Evolutionary conservation across 208 protist species (phyloP).

Genomic region (Herpetomonas muscarum): DNA sequence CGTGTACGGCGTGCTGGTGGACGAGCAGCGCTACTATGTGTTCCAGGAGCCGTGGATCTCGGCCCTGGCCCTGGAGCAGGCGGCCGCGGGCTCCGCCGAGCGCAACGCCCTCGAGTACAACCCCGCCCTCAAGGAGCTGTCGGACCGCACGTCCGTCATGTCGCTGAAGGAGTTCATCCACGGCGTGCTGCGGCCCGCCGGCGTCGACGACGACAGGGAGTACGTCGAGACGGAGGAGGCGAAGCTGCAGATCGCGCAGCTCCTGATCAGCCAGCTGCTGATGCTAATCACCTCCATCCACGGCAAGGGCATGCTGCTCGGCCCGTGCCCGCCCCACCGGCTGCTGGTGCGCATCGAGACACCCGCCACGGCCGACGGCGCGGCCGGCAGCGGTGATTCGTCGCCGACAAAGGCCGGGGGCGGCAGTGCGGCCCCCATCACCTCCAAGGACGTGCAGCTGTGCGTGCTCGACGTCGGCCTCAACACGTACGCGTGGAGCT

Average conservation of each 20-base stretch:
- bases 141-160: conserved; percentile 42
- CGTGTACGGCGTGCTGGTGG: conserved; percentile 69
- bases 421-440: conserved; percentile 8
- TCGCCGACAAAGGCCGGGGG: conserved; percentile 12
- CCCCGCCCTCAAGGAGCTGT: conserved; percentile 38
- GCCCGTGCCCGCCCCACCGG: conserved; percentile 60
- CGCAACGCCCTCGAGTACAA: conserved; percentile 46
- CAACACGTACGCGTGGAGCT: conserved; percentile 64
- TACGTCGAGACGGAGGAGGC: conserved; percentile 32
- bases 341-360: conserved; percentile 61
- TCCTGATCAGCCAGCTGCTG: conserved; percentile 62
- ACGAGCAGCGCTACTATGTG: conserved; percentile 80
- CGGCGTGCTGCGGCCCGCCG: conserved; percentile 29
- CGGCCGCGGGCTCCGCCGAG: conserved; percentile 16
- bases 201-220: conserved; percentile 4
- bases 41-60: conserved; percentile 78
- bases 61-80: conserved; percentile 55
- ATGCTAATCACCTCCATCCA: conserved; percentile 67
- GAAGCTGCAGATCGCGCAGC: conserved; percentile 51
- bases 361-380: conserved; percentile 10
- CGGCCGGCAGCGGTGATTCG: conserved; percentile 11
- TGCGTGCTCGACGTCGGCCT: conserved; percentile 65
- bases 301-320: conserved; percentile 76
- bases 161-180: conserved; percentile 75
- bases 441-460: conserved; percentile 49